Percentiles rank a stretch among this genome's conserved stretches.
Conservation (phyloP, 129 eudicot genomes). For the Kitagawia praeruptora region DNA sequence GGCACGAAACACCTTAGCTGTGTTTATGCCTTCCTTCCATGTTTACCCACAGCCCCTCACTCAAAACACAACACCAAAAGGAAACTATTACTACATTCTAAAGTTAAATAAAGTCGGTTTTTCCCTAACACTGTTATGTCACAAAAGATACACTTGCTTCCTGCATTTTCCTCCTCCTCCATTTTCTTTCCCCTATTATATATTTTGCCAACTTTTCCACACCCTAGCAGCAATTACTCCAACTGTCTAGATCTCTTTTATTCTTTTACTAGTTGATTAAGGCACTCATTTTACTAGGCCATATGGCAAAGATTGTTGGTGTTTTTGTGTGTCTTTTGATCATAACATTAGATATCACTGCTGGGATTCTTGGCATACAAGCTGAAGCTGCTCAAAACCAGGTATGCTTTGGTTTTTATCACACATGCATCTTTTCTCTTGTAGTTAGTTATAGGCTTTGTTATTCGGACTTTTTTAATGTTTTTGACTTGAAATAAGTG, state of each 20-base stretch:
- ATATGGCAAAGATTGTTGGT: constrained; percentile 55
- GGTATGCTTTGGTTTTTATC: constrained; percentile 23
- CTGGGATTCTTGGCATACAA: constrained; percentile 71
- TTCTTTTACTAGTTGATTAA: too few species aligned
- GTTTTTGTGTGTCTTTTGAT: constrained; percentile 55
- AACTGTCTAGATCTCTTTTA: background rate
- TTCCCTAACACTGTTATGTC: constrained; percentile 1
- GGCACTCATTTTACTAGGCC: background rate
- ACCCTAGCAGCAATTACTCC: background rate
- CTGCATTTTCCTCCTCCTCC: constrained; percentile 19
- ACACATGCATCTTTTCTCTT: background rate
- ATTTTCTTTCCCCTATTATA: background rate
- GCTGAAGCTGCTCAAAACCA: constrained; percentile 90
- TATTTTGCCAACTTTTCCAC: background rate
- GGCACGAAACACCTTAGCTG: constrained; percentile 41
- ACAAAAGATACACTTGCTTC: constrained; percentile 33
- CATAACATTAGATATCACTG: constrained; percentile 48
- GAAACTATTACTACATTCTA: constrained; percentile 13
- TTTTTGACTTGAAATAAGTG: too few species aligned
- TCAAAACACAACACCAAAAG: constrained; percentile 12
- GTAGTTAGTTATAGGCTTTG: background rate
- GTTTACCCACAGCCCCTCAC: constrained; percentile 16
- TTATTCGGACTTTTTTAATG: too few species aligned
- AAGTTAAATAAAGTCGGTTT: constrained; percentile 35
- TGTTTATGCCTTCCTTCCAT: constrained; percentile 69